These are phyloP conservation scores for Plectosphaerella cucumerina DNA, from an alignment of 2,329 filamentous ascomycete species.

Conservation along the genomic window DNA sequence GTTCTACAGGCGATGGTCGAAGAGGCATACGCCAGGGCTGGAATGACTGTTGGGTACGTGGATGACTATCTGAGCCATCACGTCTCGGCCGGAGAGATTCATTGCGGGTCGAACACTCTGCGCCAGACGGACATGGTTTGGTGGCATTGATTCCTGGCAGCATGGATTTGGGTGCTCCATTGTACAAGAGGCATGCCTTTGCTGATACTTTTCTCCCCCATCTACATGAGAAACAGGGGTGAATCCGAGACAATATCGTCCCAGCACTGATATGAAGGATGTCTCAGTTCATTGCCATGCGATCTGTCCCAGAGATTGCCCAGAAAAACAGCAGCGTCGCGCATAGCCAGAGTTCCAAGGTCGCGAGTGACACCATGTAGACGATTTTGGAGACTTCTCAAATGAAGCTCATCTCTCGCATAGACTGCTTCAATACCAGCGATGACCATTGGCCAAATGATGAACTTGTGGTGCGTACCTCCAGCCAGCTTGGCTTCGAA, in stretches of 20 bases:
- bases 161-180: background rate
- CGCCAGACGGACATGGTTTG: constrained; percentile 8
- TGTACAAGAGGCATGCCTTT: no score
- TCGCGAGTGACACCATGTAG: background rate
- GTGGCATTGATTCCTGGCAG: constrained; percentile 8
- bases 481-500: background rate
- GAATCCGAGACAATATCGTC: background rate
- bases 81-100: constrained; percentile 17
- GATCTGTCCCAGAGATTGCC: background rate
- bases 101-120: constrained; percentile 16
- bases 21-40: constrained; percentile 15
- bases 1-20: constrained; percentile 15
- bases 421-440: background rate
- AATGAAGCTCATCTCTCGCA: background rate
- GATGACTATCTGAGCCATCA: constrained; percentile 24
- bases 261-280: background rate
- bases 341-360: background rate
- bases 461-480: constrained; percentile 1
- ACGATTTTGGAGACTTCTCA: background rate
- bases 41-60: constrained; percentile 16
- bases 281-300: background rate
- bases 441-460: constrained; percentile 1
- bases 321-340: background rate
- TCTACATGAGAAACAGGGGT: constrained; percentile 1
- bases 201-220: no score